Base-by-base conservation (phyloP, 2,329 filamentous ascomycete genomes). In the Periconia sp. region DNA sequence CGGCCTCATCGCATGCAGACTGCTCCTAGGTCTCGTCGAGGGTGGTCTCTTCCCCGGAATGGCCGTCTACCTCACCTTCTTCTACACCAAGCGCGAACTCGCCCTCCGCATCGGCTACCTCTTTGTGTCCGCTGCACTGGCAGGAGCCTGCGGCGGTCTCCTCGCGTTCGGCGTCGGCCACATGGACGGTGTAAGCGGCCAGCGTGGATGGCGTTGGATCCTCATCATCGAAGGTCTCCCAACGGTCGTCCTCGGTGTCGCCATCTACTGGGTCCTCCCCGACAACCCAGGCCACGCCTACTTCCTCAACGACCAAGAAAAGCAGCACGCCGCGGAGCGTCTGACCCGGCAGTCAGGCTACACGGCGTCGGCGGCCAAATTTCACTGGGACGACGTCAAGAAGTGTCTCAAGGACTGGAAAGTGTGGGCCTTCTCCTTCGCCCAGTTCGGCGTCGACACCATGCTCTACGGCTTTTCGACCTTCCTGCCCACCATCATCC, bases 401-500 rank as follows among this genome's bases (percentile, higher is more conserved):
- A 82, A 82, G 51, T 88, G 86, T 0, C 84, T 90, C 55, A 81
- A 78, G 58, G 90, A 93, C 71, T 91, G 88, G 88, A 91, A 89
- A 68, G 83, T 90, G 20, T 91, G 86, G 80, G 74, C 81, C 1
- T 91, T 91, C 68, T 86, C 81, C 58, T 70, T 85, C 37, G 87
- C 79, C 6, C 87, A 91, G 68, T 92, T 92, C 65, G 87, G 88
- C 5, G 81, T 82, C 15, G 88, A 91, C 64, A 90, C 86, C 1
- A 89, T 92, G 84, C 79, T 92, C 0, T 92, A 92, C 64, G 88
- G 89, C 5, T 92, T 86, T 71, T 88, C 85, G 47, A 91, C 88
- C 0, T 92, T 92, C 66, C 74, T 93, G 43, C 90, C 90, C 0
- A 91, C 88, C 5, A 92, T 93, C 59, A 91, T 93, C 69, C 78